These are phyloP conservation scores for Boletus speciosus DNA, from an alignment of 768 basidiomycete species.

Conservation along the genomic window DNA sequence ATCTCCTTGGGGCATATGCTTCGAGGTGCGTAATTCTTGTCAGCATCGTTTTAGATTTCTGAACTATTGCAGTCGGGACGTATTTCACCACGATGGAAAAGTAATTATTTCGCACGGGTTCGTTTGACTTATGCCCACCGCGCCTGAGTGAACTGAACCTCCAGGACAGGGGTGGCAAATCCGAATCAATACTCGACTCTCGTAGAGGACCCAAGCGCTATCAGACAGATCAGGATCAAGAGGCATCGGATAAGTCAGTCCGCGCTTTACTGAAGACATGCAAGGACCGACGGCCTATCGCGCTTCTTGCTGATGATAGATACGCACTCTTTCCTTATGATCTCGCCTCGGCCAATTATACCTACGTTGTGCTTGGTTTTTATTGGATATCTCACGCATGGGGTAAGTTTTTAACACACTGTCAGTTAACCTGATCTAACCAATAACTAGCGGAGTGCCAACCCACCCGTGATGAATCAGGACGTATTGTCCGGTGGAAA, in stretches of 20 bases:
- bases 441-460: constrained; percentile 55
- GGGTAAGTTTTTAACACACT: constrained; percentile 26
- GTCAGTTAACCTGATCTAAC: constrained; percentile 15
- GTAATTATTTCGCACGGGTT: constrained; percentile 85
- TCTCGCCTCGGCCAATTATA: constrained; percentile 45
- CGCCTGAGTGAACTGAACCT: neutral
- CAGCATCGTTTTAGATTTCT: constrained; percentile 6
- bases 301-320: constrained; percentile 69
- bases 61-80: constrained; percentile 53
- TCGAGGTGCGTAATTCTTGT: constrained; percentile 45
- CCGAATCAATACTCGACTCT: constrained; percentile 49
- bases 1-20: constrained; percentile 69
- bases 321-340: constrained; percentile 74
- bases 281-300: constrained; percentile 53
- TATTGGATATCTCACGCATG: constrained; percentile 67
- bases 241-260: constrained; percentile 66
- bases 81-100: constrained; percentile 59
- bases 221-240: constrained; percentile 59
- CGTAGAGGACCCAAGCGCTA: constrained; percentile 38
- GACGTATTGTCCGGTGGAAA: constrained; percentile 70
- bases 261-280: constrained; percentile 62
- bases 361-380: constrained; percentile 52
- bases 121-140: constrained; percentile 15
- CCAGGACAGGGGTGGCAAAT: constrained; percentile 58
- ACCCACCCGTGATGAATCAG: constrained; percentile 41